phyloP scores from a whole-genome alignment of 495 filamentous ascomycete species.

The Xylaria scruposa region DNA sequence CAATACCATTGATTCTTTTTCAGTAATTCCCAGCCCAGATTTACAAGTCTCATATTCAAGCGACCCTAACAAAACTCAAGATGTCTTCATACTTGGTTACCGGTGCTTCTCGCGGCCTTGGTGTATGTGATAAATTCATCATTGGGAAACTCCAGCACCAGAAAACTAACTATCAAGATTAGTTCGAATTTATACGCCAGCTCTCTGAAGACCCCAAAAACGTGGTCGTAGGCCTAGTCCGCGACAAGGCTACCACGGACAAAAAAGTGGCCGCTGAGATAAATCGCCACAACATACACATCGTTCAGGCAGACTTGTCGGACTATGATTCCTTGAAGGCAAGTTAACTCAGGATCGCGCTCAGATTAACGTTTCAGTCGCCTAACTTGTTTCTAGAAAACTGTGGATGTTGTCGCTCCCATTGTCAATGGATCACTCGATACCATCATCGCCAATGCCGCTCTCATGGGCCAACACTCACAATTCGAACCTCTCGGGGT shows the following conservation, averaged over 20 bases:
- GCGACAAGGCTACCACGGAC: constrained; percentile 41
- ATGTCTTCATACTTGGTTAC: constrained; percentile 48
- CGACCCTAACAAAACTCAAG: background rate
- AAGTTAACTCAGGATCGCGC: background rate
- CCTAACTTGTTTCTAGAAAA: constrained; percentile 36
- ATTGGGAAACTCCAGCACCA: background rate
- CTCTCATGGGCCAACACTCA: constrained; percentile 24
- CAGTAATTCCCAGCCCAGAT: background rate
- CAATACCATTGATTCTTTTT: background rate
- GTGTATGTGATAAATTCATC: constrained; percentile 34
- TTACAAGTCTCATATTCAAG: background rate
- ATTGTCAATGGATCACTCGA: constrained; percentile 54
- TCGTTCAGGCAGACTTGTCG: constrained; percentile 54
- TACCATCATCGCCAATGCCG: constrained; percentile 61
- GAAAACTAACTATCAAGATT: constrained; percentile 19
- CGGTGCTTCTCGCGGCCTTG: constrained; percentile 44
- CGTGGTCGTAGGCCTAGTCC: constrained; percentile 47
- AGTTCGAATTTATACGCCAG: constrained; percentile 47
- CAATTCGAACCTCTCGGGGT: constrained; percentile 24
- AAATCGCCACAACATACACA: constrained; percentile 50
- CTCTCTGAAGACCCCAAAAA: constrained; percentile 39
- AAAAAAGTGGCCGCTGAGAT: constrained; percentile 44
- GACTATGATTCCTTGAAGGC: constrained; percentile 50
- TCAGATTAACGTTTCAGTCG: background rate
- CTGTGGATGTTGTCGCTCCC: constrained; percentile 41